Evolutionary conservation across 1,139 yeast species (phyloP).

Genomic region (Magnusiomyces clavatus): DNA sequence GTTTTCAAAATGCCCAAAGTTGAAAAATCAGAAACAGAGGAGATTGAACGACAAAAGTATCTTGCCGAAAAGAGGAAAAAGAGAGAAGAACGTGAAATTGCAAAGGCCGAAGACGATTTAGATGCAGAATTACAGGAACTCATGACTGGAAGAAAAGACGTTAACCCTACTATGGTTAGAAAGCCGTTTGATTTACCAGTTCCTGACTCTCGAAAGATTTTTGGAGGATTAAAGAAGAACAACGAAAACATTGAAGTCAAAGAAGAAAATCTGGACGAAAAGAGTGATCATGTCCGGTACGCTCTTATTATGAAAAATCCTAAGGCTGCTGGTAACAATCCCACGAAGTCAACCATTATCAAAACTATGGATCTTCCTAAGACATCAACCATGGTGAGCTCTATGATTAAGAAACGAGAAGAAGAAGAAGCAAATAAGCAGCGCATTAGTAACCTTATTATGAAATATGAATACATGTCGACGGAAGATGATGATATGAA

Average conservation of each 20-base stretch:
- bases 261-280: slow-evolving; percentile 5
- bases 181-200: slow-evolving; percentile 29
- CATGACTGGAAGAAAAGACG: slow-evolving; percentile 27
- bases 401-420: slow-evolving; percentile 21
- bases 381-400: slow-evolving; percentile 22
- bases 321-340: not conserved
- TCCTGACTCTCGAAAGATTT: slow-evolving; percentile 18
- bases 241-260: not conserved
- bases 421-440: slow-evolving; percentile 22
- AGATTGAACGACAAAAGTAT: slow-evolving; percentile 15
- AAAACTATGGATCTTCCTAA: slow-evolving; percentile 24
- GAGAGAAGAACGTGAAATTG: slow-evolving; percentile 20
- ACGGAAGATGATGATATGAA: slow-evolving; percentile 1
- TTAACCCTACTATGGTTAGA: slow-evolving; percentile 13
- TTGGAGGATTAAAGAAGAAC: not conserved
- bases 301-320: slow-evolving; percentile 21
- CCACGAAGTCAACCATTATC: slow-evolving; percentile 7
- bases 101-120: slow-evolving; percentile 28
- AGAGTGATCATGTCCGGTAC: slow-evolving; percentile 17
- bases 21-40: slow-evolving; percentile 17
- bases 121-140: slow-evolving; percentile 31
- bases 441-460: slow-evolving; percentile 23
- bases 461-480: slow-evolving; percentile 20
- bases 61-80: slow-evolving; percentile 17
- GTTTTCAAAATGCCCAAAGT: slow-evolving; percentile 14